A percentile compares a stretch with the other conserved stretches of the same genome.
phyloP scores from a whole-genome alignment of 345 rosid genomes.

The Microcos paniculata region DNA sequence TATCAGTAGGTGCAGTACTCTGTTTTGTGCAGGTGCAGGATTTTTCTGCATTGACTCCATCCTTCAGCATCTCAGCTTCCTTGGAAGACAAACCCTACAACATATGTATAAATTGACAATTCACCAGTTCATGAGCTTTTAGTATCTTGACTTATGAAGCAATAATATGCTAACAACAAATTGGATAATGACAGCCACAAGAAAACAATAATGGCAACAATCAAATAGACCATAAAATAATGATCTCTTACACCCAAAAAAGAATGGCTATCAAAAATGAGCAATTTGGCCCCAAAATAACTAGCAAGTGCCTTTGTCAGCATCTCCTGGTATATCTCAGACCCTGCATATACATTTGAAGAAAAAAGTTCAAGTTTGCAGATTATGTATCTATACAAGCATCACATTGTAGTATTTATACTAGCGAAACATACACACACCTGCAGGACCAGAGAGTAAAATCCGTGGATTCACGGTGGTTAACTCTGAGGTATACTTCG shows the following conservation, averaged over 20 bases:
- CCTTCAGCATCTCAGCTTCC: slow-evolving; percentile 72
- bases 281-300: slow-evolving; percentile 74
- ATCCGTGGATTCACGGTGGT: slow-evolving; percentile 76
- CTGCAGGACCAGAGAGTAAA: slow-evolving; percentile 94
- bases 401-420: background rate
- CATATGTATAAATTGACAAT: slow-evolving; percentile 26
- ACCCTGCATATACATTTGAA: slow-evolving; percentile 50
- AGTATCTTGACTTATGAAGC: slow-evolving; percentile 4
- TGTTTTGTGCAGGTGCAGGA: slow-evolving; percentile 48
- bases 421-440: slow-evolving; percentile 34
- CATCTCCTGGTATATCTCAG: slow-evolving; percentile 93
- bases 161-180: slow-evolving; percentile 6
- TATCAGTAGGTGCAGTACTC: slow-evolving; percentile 40
- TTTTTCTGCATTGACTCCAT: slow-evolving; percentile 59
- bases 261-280: slow-evolving; percentile 75
- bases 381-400: background rate
- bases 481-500: slow-evolving; percentile 67
- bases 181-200: background rate
- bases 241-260: slow-evolving; percentile 71
- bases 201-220: slow-evolving; percentile 7
- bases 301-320: slow-evolving; percentile 86
- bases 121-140: slow-evolving; percentile 19
- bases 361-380: slow-evolving; percentile 13
- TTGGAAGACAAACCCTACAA: slow-evolving; percentile 78
- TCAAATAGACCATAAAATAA: slow-evolving; percentile 1